These are phyloP conservation scores for Tuber microsphaerosporum DNA, from an alignment of 495 filamentous ascomycete genomes.

Conservation along the genomic window DNA sequence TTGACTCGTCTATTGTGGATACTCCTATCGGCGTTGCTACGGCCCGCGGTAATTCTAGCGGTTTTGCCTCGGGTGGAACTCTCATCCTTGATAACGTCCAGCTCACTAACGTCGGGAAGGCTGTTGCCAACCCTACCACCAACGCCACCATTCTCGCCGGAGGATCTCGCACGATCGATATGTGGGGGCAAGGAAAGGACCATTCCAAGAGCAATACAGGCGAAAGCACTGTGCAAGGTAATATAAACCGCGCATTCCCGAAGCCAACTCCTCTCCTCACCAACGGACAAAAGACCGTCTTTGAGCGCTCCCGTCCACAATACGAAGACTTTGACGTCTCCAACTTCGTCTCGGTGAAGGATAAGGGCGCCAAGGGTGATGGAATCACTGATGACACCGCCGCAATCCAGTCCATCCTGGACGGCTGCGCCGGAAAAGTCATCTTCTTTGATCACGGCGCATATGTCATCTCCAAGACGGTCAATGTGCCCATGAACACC, in stretches of 20 bases:
- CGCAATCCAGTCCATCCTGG: conserved; percentile 59
- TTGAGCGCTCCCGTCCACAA: conserved; percentile 65
- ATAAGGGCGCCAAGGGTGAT: conserved; percentile 71
- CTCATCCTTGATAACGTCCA: conserved; percentile 83
- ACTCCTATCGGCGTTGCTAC: conserved; percentile 68
- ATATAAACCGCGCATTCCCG: conserved; percentile 45
- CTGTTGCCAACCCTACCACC: conserved; percentile 53
- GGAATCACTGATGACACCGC: conserved; percentile 61
- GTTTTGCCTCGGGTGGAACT: conserved; percentile 60
- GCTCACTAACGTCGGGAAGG: conserved; percentile 51
- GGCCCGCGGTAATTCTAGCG: conserved; percentile 11
- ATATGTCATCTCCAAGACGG: conserved; percentile 75
- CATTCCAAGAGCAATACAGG: conserved; percentile 52
- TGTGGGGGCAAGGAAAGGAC: conserved; percentile 67
- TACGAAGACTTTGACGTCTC: conserved; percentile 56
- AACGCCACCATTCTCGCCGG: conserved; percentile 60
- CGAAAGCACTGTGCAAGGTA: conserved; percentile 47
- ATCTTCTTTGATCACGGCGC: conserved; percentile 89
- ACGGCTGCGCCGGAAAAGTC: conserved; percentile 58
- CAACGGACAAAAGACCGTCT: conserved; percentile 46
- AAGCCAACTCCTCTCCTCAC: conserved; percentile 56
- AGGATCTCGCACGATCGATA: conserved; percentile 56
- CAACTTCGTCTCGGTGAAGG: conserved; percentile 68
- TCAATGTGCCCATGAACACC: conserved; percentile 73
- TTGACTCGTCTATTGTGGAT: conserved; percentile 71